Base-by-base conservation (phyloP, 106 monocot species). In the Vanilla planifolia region DNA sequence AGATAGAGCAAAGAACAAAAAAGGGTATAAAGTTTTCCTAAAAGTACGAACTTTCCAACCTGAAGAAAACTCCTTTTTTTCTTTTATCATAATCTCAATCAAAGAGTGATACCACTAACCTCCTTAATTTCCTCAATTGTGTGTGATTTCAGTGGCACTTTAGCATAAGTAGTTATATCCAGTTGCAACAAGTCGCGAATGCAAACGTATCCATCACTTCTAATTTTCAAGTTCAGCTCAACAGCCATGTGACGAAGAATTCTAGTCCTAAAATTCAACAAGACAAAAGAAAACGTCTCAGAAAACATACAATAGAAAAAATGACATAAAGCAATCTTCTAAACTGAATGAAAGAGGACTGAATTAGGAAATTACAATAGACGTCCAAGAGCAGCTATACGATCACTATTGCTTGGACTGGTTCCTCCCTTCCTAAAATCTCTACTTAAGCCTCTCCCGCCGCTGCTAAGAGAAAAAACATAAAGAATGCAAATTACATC, bases 221-320 rank as follows among this genome's bases (percentile, higher is more conserved):
- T 62, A 10, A 88, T 77, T 21, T 83, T 65, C 46, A 88, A 35
- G 13, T 77, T 77, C 60, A 88, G 60, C 73, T 88, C 88, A 15
- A 71, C 55, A 3, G 88, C 88, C 83, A 74, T 77, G 43, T 88
- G 88, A 21, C 88, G 73, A 74, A 88, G 67, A 19, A 88, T 66
- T 33, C 74, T 55, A 14, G 88, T 83, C 64, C 88, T 88, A 67
- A 27, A 34, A 37, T n/a, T n/a, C n/a, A n/a, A n/a, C n/a, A n/a
- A 59, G 45, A 15, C 16, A 3, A 53, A 27, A 4, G 6, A 53
- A 53, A 8, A 26, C 7, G 7, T 7, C 13, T 36, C 40, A 63
- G 48, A 24, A 41, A 45, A 61, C 4, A 2, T 33, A 36, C 14
- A 33, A 20, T 20, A 10, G 2, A 16, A 26, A 53, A 39, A 39